These are phyloP conservation scores for Hawksworthiomyces lignivorus DNA, from an alignment of 2,329 filamentous ascomycete genomes.

Conservation along the genomic window DNA sequence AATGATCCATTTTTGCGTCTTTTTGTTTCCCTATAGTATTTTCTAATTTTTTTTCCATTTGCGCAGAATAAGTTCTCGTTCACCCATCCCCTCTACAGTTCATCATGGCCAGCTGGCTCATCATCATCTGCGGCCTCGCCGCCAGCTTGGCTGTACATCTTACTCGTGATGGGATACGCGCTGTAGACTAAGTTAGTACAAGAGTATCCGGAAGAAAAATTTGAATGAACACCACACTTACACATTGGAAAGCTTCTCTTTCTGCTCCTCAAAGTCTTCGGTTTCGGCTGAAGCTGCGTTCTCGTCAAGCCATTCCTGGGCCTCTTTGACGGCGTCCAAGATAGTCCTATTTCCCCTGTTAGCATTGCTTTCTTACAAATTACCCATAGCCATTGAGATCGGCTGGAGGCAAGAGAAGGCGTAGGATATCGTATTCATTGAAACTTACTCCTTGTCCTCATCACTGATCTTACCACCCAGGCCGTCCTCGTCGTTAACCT, in stretches of 20 bases:
- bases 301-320: conserved; percentile 94
- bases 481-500: conserved; percentile 93
- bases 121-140: conserved; percentile 63
- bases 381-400: too few relatives aligned
- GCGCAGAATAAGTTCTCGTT: neutral
- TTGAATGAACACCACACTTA: conserved; percentile 3
- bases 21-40: neutral
- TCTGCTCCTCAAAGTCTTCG: conserved; percentile 99
- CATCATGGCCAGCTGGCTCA: conserved; percentile 63
- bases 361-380: conserved; percentile 19
- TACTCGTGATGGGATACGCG: conserved; percentile 97
- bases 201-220: too few relatives aligned
- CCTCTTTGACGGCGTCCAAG: conserved; percentile 93
- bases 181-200: too few relatives aligned
- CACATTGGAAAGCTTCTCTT: conserved; percentile 95
- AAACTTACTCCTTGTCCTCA: conserved; percentile 97
- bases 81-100: conserved; percentile 54
- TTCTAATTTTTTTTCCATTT: neutral
- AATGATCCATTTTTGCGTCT: neutral
- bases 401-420: conserved; percentile 27
- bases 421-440: too few relatives aligned
- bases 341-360: conserved; percentile 43
- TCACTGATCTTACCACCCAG: conserved; percentile 98
- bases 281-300: conserved; percentile 76
- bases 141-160: conserved; percentile 71